Evolutionary conservation across 768 basidiomycete species (phyloP).

Genomic region (Pulveroboletus sp.): DNA sequence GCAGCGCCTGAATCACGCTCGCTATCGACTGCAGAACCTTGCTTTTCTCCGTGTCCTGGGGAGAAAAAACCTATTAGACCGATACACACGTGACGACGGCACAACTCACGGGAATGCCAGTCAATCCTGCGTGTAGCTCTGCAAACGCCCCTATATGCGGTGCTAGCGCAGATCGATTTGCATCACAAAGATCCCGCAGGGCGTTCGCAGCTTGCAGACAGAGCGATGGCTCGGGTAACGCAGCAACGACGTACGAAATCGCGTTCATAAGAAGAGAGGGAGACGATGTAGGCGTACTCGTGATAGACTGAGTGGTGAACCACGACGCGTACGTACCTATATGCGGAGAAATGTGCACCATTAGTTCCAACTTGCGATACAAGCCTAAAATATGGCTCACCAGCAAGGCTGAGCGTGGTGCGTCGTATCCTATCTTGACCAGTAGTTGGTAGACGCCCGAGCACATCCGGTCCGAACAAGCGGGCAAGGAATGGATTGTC

Average conservation of each 20-base stretch:
- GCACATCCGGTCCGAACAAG: conserved; percentile 69
- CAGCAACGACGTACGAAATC: conserved; percentile 65
- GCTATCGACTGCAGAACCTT: conserved; percentile 92
- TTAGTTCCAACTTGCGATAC: background rate
- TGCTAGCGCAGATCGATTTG: conserved; percentile 80
- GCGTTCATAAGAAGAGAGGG: conserved; percentile 57
- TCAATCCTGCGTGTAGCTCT: conserved; percentile 73
- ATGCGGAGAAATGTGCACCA: background rate
- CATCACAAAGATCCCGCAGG: conserved; percentile 83
- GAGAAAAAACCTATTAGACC: background rate
- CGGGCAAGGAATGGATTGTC: conserved; percentile 51
- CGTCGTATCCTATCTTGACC: conserved; percentile 65
- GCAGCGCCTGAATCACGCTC: conserved; percentile 88
- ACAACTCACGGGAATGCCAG: conserved; percentile 62
- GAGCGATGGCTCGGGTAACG: conserved; percentile 59
- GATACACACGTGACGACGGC: background rate
- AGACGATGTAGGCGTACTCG: conserved; percentile 24
- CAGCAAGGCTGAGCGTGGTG: conserved; percentile 71
- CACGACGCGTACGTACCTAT: conserved; percentile 74
- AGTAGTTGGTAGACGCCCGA: conserved; percentile 62
- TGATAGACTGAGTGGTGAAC: conserved; percentile 56
- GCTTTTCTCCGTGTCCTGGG: conserved; percentile 76
- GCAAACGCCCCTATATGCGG: conserved; percentile 83
- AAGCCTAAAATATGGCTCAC: conserved; percentile 39
- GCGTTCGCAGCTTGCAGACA: conserved; percentile 76